phyloP scores from a whole-genome alignment of 2,329 filamentous ascomycete species.

The Pyrenophora teres region DNA sequence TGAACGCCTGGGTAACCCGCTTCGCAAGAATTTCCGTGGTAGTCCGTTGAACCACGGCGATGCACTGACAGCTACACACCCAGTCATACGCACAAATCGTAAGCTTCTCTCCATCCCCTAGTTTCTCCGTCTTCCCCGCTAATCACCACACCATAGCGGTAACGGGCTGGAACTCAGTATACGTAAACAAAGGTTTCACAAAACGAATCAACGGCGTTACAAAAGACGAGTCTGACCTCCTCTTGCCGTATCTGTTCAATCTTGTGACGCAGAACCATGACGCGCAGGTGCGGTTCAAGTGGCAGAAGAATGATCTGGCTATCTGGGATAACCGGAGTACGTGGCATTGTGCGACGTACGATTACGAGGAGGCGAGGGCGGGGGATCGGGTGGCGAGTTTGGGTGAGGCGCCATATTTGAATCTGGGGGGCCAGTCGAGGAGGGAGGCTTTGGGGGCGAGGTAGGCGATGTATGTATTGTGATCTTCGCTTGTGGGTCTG shows the following conservation, averaged over 20 bases:
- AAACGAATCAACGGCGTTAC: constrained; percentile 54
- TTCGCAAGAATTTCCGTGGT: constrained; percentile 46
- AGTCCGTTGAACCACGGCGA: constrained; percentile 60
- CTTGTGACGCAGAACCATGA: constrained; percentile 57
- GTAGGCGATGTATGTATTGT: background rate
- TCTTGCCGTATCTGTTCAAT: constrained; percentile 52
- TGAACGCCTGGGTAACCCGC: constrained; percentile 31
- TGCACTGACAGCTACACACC: constrained; percentile 58
- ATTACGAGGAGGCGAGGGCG: constrained; percentile 62
- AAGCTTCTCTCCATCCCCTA: background rate
- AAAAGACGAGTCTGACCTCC: constrained; percentile 51
- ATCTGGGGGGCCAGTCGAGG: constrained; percentile 51
- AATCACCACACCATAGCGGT: constrained; percentile 48
- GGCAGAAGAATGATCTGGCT: constrained; percentile 48
- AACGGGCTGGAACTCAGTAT: constrained; percentile 62
- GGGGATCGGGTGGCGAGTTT: constrained; percentile 58
- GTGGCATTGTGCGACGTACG: constrained; percentile 66
- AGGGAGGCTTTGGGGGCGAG: constrained; percentile 4
- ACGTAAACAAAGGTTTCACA: constrained; percentile 42
- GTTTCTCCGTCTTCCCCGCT: background rate
- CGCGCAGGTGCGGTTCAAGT: constrained; percentile 57
- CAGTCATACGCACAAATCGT: constrained; percentile 65
- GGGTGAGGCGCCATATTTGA: constrained; percentile 62
- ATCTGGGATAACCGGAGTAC: constrained; percentile 70
- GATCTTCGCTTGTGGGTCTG: no score